Conservation (phyloP, 23 red algal genomes). For the Gracilaria domingensis region DNA sequence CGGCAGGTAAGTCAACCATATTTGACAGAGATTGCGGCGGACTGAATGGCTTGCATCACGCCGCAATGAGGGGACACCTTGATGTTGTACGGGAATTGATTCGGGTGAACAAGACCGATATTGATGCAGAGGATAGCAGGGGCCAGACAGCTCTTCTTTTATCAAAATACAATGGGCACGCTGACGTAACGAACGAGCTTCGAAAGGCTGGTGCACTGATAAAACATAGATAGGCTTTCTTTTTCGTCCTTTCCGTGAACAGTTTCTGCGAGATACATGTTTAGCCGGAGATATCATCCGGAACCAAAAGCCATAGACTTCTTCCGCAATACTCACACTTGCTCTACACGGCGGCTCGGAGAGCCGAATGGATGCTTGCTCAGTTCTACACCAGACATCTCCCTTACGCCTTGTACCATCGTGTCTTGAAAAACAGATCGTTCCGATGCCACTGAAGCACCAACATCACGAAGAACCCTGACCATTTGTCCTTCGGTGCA, state of each 20-base stretch:
- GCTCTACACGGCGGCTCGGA: too few relatives aligned
- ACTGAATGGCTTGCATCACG: constrained; percentile 55
- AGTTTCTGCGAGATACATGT: too few relatives aligned
- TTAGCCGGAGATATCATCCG: too few relatives aligned
- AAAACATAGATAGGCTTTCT: background rate
- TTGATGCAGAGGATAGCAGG: constrained; percentile 12
- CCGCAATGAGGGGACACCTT: constrained; percentile 15
- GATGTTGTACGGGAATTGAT: constrained; percentile 1
- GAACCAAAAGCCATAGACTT: too few relatives aligned
- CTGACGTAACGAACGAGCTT: background rate
- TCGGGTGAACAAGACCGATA: background rate
- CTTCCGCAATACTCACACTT: too few relatives aligned
- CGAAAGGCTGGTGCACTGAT: background rate
- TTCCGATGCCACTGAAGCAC: too few relatives aligned
- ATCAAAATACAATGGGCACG: constrained; percentile 7
- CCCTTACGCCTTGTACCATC: too few relatives aligned
- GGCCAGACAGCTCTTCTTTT: constrained; percentile 29
- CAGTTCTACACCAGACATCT: too few relatives aligned
- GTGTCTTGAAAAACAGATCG: too few relatives aligned
- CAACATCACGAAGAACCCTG: too few relatives aligned
- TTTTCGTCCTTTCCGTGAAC: background rate
- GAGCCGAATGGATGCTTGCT: too few relatives aligned
- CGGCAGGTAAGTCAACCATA: background rate
- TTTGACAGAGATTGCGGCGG: constrained; percentile 45
- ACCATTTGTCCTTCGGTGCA: too few relatives aligned